Evolutionary conservation across 495 filamentous ascomycete genomes (phyloP).

Genomic region (Neurospora intermedia): DNA sequence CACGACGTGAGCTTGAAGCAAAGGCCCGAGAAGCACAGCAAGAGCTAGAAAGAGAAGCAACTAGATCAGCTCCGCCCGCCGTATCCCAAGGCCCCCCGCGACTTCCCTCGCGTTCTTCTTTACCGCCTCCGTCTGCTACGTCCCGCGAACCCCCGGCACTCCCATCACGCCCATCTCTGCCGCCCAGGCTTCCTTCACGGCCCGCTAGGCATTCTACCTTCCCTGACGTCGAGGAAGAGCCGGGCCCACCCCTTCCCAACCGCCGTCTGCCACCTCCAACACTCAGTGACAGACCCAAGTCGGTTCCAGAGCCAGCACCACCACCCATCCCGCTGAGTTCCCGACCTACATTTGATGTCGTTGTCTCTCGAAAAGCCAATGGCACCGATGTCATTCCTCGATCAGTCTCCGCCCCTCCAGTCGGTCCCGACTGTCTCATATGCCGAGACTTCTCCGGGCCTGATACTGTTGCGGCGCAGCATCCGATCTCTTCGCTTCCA

Average conservation of each 20-base stretch:
- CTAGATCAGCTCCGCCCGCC: background rate
- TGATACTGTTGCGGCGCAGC: constrained; percentile 66
- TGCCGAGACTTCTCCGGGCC: constrained; percentile 83
- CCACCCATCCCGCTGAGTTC: constrained; percentile 38
- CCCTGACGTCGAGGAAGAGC: constrained; percentile 4
- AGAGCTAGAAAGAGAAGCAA: constrained; percentile 11
- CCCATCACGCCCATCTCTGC: constrained; percentile 14
- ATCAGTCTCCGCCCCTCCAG: constrained; percentile 12
- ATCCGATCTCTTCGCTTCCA: constrained; percentile 60
- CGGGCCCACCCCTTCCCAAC: constrained; percentile 18
- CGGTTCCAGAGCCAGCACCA: constrained; percentile 18
- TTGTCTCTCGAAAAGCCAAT: constrained; percentile 16
- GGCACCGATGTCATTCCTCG: constrained; percentile 5
- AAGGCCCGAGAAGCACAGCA: constrained; percentile 25
- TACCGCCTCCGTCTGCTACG: constrained; percentile 5
- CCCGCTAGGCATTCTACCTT: constrained; percentile 17
- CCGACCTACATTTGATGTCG: constrained; percentile 32
- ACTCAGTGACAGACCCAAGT: constrained; percentile 15
- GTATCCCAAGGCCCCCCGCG: background rate
- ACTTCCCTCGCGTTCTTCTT: background rate
- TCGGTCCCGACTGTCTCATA: constrained; percentile 46
- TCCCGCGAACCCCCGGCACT: constrained; percentile 18
- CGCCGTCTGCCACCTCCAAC: constrained; percentile 33
- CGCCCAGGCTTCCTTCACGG: constrained; percentile 34
- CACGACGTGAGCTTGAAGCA: constrained; percentile 35